Evolutionary conservation across 2,329 filamentous ascomycete species (phyloP).

Genomic region (Alternaria burnsii): DNA sequence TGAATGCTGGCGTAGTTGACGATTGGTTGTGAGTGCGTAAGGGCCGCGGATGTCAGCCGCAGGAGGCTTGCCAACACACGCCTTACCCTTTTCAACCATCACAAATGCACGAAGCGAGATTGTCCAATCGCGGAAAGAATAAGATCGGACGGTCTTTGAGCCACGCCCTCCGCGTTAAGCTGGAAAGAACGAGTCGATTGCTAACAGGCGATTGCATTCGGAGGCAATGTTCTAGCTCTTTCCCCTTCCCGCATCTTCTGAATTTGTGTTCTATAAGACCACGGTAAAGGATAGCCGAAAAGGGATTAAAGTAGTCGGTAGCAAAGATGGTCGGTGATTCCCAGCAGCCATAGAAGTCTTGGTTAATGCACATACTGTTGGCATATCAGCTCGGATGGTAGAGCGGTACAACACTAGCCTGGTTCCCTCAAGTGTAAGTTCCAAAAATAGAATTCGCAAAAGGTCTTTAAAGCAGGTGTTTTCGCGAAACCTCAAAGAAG

Average conservation of each 20-base stretch:
- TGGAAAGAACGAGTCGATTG: neutral
- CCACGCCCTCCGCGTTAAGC: neutral
- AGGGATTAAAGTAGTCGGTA: neutral
- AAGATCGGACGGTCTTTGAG: neutral
- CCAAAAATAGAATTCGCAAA: neutral
- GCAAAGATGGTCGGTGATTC: neutral
- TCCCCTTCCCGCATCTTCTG: neutral
- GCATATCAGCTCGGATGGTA: neutral
- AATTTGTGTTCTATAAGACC: neutral
- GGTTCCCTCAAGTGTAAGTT: neutral
- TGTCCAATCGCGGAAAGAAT: neutral
- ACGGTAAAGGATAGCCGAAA: neutral
- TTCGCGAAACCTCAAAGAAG: neutral
- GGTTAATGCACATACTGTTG: neutral
- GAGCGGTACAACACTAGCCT: neutral
- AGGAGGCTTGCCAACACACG: slow-evolving; percentile 4
- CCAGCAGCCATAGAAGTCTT: neutral
- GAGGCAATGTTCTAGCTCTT: neutral
- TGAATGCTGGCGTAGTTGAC: neutral
- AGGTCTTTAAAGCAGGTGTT: neutral
- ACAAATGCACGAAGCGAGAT: neutral
- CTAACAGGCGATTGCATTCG: neutral
- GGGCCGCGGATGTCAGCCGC: slow-evolving; percentile 12
- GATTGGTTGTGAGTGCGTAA: slow-evolving; percentile 3
- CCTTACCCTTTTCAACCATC: slow-evolving; percentile 6